These are phyloP conservation scores for Ephemerocybe angulata DNA, from an alignment of 768 basidiomycete species.

Conservation along the genomic window DNA sequence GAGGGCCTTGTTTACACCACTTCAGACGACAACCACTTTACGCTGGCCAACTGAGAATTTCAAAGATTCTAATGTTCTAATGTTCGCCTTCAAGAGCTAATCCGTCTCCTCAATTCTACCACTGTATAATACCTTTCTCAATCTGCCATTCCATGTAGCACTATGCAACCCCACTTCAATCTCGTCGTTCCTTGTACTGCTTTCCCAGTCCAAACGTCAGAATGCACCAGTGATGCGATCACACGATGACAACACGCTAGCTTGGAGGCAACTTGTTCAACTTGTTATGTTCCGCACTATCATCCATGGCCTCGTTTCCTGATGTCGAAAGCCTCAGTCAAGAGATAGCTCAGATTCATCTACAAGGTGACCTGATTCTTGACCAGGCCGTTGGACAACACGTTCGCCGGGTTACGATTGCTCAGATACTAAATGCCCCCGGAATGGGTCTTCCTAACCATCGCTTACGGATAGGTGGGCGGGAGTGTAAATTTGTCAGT, in stretches of 20 bases:
- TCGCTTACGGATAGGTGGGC: slow-evolving; percentile 7
- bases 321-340: slow-evolving; percentile 2
- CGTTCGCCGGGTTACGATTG: slow-evolving; percentile 9
- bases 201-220: no score
- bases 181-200: not conserved
- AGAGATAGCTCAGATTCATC: not conserved
- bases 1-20: slow-evolving; percentile 80
- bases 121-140: slow-evolving; percentile 4
- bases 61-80: slow-evolving; percentile 3
- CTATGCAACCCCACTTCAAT: not conserved
- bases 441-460: not conserved
- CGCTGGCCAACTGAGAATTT: slow-evolving; percentile 38
- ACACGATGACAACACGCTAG: not conserved
- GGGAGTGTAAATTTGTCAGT: slow-evolving; percentile 10
- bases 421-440: slow-evolving; percentile 6
- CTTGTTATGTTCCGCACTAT: not conserved
- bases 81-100: not conserved
- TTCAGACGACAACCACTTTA: slow-evolving; percentile 77
- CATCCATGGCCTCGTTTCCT: not conserved
- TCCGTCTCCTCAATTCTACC: not conserved
- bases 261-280: not conserved
- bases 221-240: no score
- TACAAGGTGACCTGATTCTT: not conserved
- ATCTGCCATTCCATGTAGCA: not conserved
- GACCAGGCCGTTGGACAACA: not conserved